Evolutionary conservation across 768 basidiomycete genomes (phyloP), one percentile per base, ranked within the genome.

Genomic region (Lepiota brunneoincarnata): DNA sequence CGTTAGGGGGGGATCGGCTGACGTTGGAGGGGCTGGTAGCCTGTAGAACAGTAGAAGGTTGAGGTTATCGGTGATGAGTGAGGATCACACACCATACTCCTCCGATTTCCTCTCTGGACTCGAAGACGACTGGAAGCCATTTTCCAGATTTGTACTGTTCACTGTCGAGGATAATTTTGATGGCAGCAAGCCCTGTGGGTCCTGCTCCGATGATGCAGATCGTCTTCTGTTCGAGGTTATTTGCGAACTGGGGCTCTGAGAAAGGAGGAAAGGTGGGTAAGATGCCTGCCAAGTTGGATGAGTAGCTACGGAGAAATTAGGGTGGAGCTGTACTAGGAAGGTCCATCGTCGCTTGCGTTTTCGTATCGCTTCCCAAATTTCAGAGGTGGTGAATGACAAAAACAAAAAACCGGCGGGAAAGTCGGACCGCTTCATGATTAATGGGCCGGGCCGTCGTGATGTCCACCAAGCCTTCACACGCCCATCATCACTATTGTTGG

Each of bases 181-280:
- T 75, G 4, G 81, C 76, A 20, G 82, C 86, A 0, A 93, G 75
- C 6, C 92, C 91, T 15, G 77, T 76, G n/a, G 89, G 76, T 11
- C 91, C 91, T 15, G 80, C 88, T 3, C 91, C 91, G 38, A 93
- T 79, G 43, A 93, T 73, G 53, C 86, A 83, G 52, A 91, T 86
- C 12, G 60, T 58, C 60, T 73, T 70, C 39, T 39, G 34, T 17
- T 38, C 14, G 17, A 43, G 43, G n/a, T 37, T 37, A 14, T 7
- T 44, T 2, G 51, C 24, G 24, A 52, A 44, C 34, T 26, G 21
- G 18, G 34, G 20, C 24, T n/a, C 31, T 21, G 26, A 2, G 6
- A 2, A 5, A 4, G 51, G 31, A 20, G 31, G 23, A 12, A 45
- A 20, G 21, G 26, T 23, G 20, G 42, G 51, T 43, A 52, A 23